phyloP scores from a whole-genome alignment of 768 basidiomycete genomes.

The Boletus edulis region DNA sequence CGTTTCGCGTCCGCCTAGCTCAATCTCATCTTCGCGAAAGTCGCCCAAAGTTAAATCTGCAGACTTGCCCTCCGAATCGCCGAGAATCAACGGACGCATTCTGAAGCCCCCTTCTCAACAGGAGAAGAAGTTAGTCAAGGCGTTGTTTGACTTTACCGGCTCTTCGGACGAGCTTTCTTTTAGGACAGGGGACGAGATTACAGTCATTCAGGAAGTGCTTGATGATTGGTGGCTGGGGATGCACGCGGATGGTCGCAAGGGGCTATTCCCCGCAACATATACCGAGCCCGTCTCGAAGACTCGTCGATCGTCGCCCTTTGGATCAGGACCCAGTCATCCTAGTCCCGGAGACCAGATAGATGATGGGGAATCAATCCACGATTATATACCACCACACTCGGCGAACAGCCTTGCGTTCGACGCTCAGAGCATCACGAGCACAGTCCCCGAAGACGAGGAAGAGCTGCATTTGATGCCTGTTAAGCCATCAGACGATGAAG shows the following conservation, averaged over 20 bases:
- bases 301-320: conserved; percentile 30
- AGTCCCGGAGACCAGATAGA: conserved; percentile 20
- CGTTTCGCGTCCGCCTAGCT: conserved; percentile 35
- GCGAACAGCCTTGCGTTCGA: conserved; percentile 26
- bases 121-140: conserved; percentile 58
- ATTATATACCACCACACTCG: conserved; percentile 21
- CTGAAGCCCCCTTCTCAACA: conserved; percentile 50
- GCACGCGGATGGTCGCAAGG: conserved; percentile 56
- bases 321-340: conserved; percentile 24
- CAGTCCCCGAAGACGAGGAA: conserved; percentile 44
- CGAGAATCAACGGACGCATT: conserved; percentile 37
- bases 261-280: conserved; percentile 81
- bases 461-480: conserved; percentile 33
- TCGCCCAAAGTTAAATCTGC: conserved; percentile 25
- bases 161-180: conserved; percentile 79
- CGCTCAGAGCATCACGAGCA: conserved; percentile 43
- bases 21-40: conserved; percentile 31
- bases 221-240: conserved; percentile 94
- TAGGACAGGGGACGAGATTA: conserved; percentile 69
- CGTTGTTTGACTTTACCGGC: conserved; percentile 72
- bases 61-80: conserved; percentile 25
- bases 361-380: conserved; percentile 19
- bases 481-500: conserved; percentile 25
- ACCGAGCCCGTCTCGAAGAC: conserved; percentile 43
- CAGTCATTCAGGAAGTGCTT: conserved; percentile 74